A percentile compares a stretch with the other conserved stretches of the same genome.
phyloP scores from a whole-genome alignment of 2,329 filamentous ascomycete species.

The Diaporthe sp. region DNA sequence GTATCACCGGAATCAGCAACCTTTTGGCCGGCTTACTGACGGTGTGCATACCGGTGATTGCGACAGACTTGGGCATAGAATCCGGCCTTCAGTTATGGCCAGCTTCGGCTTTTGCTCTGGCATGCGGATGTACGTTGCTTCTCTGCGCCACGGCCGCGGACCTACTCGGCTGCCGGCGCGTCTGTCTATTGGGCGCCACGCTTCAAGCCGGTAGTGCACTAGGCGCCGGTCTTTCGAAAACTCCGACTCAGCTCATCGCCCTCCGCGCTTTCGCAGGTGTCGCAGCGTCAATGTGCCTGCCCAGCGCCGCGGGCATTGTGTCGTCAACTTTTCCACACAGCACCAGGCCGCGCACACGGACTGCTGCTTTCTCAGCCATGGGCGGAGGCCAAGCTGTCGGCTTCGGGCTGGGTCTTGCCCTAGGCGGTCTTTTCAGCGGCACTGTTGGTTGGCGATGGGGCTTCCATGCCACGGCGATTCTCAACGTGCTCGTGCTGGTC shows the following conservation, averaged over 20 bases:
- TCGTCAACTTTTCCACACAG: constrained; percentile 49
- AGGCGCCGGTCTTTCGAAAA: constrained; percentile 45
- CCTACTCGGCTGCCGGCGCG: constrained; percentile 45
- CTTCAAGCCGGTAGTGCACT: constrained; percentile 47
- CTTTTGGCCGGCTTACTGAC: not conserved
- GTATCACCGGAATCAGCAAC: not conserved
- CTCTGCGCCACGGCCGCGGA: constrained; percentile 50
- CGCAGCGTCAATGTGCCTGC: constrained; percentile 50
- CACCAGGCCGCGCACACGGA: constrained; percentile 41
- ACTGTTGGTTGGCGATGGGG: constrained; percentile 56
- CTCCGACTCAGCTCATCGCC: constrained; percentile 48
- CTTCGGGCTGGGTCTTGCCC: constrained; percentile 58
- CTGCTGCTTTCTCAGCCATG: constrained; percentile 54
- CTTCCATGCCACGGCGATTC: not conserved
- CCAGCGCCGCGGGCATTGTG: constrained; percentile 49
- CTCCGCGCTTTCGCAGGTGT: constrained; percentile 48
- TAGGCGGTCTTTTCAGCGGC: constrained; percentile 61
- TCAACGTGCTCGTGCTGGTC: not conserved
- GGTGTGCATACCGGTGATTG: not conserved
- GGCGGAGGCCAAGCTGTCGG: constrained; percentile 58
- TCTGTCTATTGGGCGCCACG: constrained; percentile 47
- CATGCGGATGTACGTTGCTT: too few relatives aligned
- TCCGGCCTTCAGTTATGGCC: constrained; percentile 37
- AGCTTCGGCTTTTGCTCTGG: too few relatives aligned
- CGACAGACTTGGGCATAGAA: not conserved